Percentiles rank a stretch among this genome's conserved stretches.
Conservation (phyloP, 768 basidiomycete species). For the Tubosaeta brunneosetosa region DNA sequence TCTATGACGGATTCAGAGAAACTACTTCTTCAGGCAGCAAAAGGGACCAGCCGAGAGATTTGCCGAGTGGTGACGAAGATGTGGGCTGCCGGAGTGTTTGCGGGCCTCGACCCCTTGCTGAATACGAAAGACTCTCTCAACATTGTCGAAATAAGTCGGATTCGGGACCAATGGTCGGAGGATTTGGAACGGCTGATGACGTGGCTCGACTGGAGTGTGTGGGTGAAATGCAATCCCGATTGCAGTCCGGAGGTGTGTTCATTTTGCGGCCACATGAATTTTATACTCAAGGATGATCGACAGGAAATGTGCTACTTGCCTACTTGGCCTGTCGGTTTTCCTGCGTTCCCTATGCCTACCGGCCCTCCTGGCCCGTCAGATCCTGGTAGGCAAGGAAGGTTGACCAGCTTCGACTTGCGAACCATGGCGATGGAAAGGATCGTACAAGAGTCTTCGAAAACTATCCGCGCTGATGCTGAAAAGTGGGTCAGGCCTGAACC, state of each 20-base stretch:
- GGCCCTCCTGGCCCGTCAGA: neutral
- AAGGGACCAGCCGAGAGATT: conserved; percentile 15
- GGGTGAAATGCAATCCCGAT: conserved; percentile 17
- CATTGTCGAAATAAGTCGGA: neutral
- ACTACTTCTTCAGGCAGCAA: conserved; percentile 6
- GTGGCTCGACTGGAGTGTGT: conserved; percentile 23
- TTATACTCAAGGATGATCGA: neutral
- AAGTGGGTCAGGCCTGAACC: conserved; percentile 10
- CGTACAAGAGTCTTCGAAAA: neutral
- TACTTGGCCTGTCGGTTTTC: conserved; percentile 11
- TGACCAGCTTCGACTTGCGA: neutral
- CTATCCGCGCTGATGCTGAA: neutral
- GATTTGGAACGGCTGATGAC: conserved; percentile 8
- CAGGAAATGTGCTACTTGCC: conserved; percentile 19
- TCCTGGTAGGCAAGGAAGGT: neutral
- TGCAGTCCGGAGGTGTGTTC: conserved; percentile 11
- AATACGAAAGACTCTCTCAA: neutral
- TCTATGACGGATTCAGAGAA: conserved; percentile 11
- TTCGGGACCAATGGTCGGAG: conserved; percentile 10
- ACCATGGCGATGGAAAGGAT: neutral
- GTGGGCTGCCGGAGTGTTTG: conserved; percentile 9
- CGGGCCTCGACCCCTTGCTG: conserved; percentile 2
- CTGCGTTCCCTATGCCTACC: neutral
- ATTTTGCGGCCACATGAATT: neutral
- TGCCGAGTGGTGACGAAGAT: conserved; percentile 17